Evolutionary conservation across 768 basidiomycete species (phyloP), one percentile per base, ranked within the genome.

Genomic region (Mrakia hoshinonis): DNA sequence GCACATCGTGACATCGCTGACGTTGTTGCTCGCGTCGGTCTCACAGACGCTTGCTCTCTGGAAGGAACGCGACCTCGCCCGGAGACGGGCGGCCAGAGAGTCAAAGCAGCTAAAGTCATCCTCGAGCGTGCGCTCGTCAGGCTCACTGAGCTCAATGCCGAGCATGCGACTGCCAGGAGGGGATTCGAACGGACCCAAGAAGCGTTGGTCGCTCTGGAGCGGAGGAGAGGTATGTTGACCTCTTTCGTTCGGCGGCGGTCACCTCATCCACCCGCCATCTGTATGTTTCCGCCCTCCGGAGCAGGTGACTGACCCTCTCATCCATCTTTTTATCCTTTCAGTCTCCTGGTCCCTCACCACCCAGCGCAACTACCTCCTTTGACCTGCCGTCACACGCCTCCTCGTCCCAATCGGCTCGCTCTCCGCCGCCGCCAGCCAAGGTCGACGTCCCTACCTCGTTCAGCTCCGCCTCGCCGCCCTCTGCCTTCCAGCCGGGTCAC

Each of bases 161-260:
- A 61, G 58, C 11, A 61, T 61, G 58, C 58, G 58, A 36, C 65
- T 48, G 20, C 51, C 65, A 36, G 65, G 65, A 18, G 51, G 65
- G 31, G 36, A 24, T 43, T 7, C 7, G 7, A 43, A 15, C 36
- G 43, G 46, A 26, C 63, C 48, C 3, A 34, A 7, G 18, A 68
- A 68, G 13, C 54, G 67, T 4, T 68, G 67, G 67, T 58, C 54
- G n/a, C 43, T 68, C 55, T 68, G 67, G 67, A 61, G 67, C 39
- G 67, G 67, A 51, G 52, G 54, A 29, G 52, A 48, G 58, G 39
- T 43, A 29, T n/a, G 49, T 54, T 47, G 13, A 60, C 29, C 49
- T 55, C 24, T 36, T 10, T 5, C 43, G 26, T 38, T 43, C 46
- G 12, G 18, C 63, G 26, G 4, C 43, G 15, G 24, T n/a, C 18